phyloP scores from a whole-genome alignment of 2,329 filamentous ascomycete species.

The Apiospora sp. region DNA sequence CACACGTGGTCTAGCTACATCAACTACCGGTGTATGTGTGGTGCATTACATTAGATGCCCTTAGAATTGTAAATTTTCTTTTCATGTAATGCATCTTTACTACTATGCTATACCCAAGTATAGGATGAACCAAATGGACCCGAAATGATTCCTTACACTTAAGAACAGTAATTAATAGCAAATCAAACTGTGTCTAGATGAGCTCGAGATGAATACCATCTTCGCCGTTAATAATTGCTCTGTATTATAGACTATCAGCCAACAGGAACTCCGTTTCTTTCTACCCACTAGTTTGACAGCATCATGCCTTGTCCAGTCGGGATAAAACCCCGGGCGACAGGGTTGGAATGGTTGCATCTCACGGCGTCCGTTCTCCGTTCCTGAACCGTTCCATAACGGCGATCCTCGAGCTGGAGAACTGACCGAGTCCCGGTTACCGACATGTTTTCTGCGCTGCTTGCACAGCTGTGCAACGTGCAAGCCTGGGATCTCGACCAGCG shows the following conservation, averaged over 20 bases:
- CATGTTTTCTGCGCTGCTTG: not conserved
- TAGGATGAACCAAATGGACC: no score
- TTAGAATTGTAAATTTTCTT: no score
- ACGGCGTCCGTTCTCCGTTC: not conserved
- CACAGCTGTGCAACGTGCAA: constrained; percentile 3
- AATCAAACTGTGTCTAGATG: not conserved
- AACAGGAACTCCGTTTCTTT: constrained; percentile 3
- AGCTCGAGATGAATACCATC: not conserved
- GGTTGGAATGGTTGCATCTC: not conserved
- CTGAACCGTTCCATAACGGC: not conserved
- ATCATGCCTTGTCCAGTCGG: not conserved
- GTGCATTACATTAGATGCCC: no score
- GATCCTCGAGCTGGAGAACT: not conserved
- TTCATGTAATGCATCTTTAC: no score
- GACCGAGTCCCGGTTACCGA: not conserved
- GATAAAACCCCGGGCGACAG: not conserved
- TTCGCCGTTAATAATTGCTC: not conserved
- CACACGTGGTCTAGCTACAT: not conserved
- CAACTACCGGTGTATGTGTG: no score
- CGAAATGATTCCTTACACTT: no score
- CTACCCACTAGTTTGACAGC: not conserved
- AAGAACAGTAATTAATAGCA: no score
- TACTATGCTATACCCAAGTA: no score
- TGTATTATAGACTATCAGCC: constrained; percentile 2
- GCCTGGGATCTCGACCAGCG: not conserved